Evolutionary conservation across 2,329 filamentous ascomycete species (phyloP), one percentile per base, ranked within the genome.

Genomic region (Metarhizium humberi): DNA sequence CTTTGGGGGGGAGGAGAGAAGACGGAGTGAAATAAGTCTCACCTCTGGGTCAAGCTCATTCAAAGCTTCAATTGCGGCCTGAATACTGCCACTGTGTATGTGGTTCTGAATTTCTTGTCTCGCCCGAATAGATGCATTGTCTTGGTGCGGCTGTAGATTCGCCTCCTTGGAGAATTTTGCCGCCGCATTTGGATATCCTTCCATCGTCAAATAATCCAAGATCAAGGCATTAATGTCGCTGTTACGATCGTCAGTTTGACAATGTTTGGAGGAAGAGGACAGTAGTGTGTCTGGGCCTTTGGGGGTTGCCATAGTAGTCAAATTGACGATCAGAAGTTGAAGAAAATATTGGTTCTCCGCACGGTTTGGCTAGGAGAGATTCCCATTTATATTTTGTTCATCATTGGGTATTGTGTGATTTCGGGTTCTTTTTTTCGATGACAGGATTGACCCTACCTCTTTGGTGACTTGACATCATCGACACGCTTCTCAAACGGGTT

Each of bases 321-420:
- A 20, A 20, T 45, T n/a, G 56, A 42, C 48, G 54, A 53, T 69
- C 85, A 80, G 80, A 75, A 84, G 84, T 88, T 87, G 84, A 86
- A 84, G 70, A 69, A 63, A 59, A 70, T 71, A 89, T 86, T 79
- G 75, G 73, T 85, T 90, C 85, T 99, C 94, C 87, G 89, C 94
- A 99, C 81, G 74, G 71, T 75, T 83, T 50, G 13, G 81, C 89
- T 97, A 90, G 88, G 94, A 99, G 95, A 99, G 94, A 99, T 99
- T 99, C 94, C 94, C 94, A 99, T 96, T 95, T 86, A 89, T 86
- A 85, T 80, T 75, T 25, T 80, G 78, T 89, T 95, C 92, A 95
- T 95, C 78, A 84, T 77, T 25, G 64, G 10, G 32, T 75, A 61
- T 14, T 10, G 20, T 10, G 32, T 20, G 18, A 34, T 45, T 29